Evolutionary conservation across 768 basidiomycete genomes (phyloP).

Genomic region (Lactarius hatsudake): DNA sequence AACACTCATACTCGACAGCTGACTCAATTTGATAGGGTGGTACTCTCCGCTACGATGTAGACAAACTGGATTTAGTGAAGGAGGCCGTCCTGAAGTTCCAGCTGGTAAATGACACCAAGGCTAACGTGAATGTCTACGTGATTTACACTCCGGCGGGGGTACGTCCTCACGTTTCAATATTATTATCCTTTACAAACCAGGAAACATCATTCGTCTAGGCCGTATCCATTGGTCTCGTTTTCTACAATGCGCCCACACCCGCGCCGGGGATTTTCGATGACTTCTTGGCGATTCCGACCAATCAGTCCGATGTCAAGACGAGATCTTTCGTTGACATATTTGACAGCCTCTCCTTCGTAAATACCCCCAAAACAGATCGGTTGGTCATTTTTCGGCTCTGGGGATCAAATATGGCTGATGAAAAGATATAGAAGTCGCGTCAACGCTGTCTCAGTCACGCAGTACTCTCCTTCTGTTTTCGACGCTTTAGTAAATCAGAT

Average conservation of each 20-base stretch:
- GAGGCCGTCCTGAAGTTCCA: conserved; percentile 5
- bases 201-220: neutral
- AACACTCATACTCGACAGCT: neutral
- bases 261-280: conserved; percentile 22
- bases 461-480: conserved; percentile 2
- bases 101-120: conserved; percentile 3
- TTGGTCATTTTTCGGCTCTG: neutral
- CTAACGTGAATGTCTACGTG: neutral
- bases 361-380: neutral
- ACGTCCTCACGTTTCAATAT: neutral
- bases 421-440: neutral
- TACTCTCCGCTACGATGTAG: neutral
- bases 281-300: conserved; percentile 20
- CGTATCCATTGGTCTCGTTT: neutral
- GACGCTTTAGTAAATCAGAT: neutral
- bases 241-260: neutral
- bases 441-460: neutral
- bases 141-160: neutral
- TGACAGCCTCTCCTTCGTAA: neutral
- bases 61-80: neutral
- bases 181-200: neutral
- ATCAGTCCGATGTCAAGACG: conserved; percentile 1
- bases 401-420: neutral
- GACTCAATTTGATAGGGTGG: conserved; percentile 3
- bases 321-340: neutral